Conservation (phyloP, 176 grass and related monocot genomes). For the Avena atlantica region DNA sequence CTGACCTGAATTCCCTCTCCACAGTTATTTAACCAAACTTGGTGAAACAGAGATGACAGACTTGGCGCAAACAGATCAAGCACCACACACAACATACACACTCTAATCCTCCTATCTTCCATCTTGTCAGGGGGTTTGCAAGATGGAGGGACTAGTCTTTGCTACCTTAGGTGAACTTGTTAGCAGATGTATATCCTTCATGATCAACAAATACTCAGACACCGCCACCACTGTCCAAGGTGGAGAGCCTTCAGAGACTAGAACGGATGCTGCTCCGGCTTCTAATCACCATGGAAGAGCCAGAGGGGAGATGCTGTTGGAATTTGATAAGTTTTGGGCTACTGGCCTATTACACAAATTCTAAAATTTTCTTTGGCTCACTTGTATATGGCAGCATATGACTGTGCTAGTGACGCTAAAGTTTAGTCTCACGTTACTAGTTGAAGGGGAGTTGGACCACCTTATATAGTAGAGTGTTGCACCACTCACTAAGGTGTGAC, state of each 20-base stretch:
- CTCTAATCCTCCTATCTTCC: neutral
- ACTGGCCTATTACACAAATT: too few relatives aligned
- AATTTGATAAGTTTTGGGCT: too few relatives aligned
- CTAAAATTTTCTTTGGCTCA: too few relatives aligned
- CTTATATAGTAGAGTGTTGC: too few relatives aligned
- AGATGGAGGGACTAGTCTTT: slow-evolving; percentile 11
- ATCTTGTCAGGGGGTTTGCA: neutral
- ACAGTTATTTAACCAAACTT: neutral
- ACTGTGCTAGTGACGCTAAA: too few relatives aligned
- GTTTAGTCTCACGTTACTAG: too few relatives aligned
- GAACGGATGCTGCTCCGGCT: slow-evolving; percentile 27
- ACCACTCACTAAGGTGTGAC: too few relatives aligned
- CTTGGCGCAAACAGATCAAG: neutral
- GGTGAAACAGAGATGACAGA: neutral
- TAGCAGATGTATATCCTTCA: slow-evolving; percentile 24
- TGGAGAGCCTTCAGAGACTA: slow-evolving; percentile 1
- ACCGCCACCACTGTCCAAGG: neutral
- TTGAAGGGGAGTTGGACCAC: too few relatives aligned
- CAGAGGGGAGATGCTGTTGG: neutral
- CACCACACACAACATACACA: neutral
- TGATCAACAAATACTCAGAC: slow-evolving; percentile 20
- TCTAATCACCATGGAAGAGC: neutral
- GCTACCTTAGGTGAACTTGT: slow-evolving; percentile 18
- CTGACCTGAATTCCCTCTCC: neutral
- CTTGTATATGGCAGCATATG: too few relatives aligned